Evolutionary conservation across 495 filamentous ascomycete genomes (phyloP), one percentile per base, ranked within the genome.

Genomic region (Bacidia gigantensis): DNA sequence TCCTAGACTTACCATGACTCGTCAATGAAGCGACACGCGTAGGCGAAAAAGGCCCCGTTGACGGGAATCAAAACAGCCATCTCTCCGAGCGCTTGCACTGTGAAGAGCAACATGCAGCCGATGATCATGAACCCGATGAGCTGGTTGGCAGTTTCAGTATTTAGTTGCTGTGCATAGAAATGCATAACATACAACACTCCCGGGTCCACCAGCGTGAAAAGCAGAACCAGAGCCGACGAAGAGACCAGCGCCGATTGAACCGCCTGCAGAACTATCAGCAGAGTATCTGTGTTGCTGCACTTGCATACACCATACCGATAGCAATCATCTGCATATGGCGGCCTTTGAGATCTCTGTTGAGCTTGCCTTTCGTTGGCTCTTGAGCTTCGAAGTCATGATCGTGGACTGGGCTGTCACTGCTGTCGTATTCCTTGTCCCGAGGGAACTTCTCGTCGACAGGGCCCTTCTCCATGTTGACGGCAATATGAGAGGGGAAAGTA

Each of bases 271-370:
- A 56, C 9, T 1, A 18, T 55, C 29, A 35, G 17, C 44, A 14
- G 20, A 51, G 14, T 21, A 18, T 44, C 41, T 22, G 41, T 3
- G 10, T 51, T 1, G 5, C 12, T 11, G 11, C 11, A 10, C 18
- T 38, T 39, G 26, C 20, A 0, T 1, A 18, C 7, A 14, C 2
- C 10, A 48, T 62, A 75, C 80, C 82, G 57, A 87, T 81, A 46
- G 82, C 83, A 64, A 86, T 84, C 78, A 87, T 84, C 53, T 86
- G 82, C 73, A 85, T 77, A 58, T 87, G 82, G 25, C 81, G 72
- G 41, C 67, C 64, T 56, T 76, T 68, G 38, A 80, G 57, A 41
- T 67, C 66, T 29, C 72, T 60, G 32, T 65, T 60, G 14, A 75
- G 62, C 46, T 39, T 51, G 20, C 49, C 52, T 11, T 21, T 26